Base-by-base conservation (phyloP, 2,329 filamentous ascomycete genomes). In the Fusarium sp. region DNA sequence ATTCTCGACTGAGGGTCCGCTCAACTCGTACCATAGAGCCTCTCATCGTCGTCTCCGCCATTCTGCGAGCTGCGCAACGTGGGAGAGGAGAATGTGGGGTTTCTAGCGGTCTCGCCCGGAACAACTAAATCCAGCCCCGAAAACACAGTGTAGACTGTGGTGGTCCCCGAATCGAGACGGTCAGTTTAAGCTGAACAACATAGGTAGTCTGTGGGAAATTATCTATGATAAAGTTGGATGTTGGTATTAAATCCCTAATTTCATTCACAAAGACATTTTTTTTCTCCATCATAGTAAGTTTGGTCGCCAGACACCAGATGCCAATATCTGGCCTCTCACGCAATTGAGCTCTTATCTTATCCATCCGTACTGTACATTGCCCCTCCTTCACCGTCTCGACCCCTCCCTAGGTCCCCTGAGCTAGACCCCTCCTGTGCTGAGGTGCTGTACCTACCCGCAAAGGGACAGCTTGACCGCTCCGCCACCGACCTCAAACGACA, bases 381-480 rank as follows among this genome's bases (percentile, higher is more conserved):
- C 73, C 73, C 72, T 72, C 69, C 53, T 73, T 70, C 63, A 65
- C 67, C 67, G 63, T 68, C 43, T 69, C 34, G 40, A 68, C 67
- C 68, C 69, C 69, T 64, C 67, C 34, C 66, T 55, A 67, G 57
- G 53, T 56, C 67, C 67, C 62, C 67, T 70, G 59, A 51, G 47
- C 67, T 68, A 68, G 67, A 68, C 66, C 66, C 65, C 66, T 70
- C 66, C 66, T 67, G 61, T 63, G n/a, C 53, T 63, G 59, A 59
- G 47, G 54, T 46, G 42, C 51, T 64, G 44, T 62, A 62, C 52
- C 58, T 70, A 58, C 53, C 59, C 64, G 55, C 63, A 64, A 73
- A 50, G 64, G 50, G 71, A 70, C 67, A 70, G 69, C 62, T 75
- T 74, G 72, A 75, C 72, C 72, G 72, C 72, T 73, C 60, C 26